These are phyloP conservation scores for Colletotrichum truncatum DNA, from an alignment of 2,329 filamentous ascomycete species.

Conservation along the genomic window DNA sequence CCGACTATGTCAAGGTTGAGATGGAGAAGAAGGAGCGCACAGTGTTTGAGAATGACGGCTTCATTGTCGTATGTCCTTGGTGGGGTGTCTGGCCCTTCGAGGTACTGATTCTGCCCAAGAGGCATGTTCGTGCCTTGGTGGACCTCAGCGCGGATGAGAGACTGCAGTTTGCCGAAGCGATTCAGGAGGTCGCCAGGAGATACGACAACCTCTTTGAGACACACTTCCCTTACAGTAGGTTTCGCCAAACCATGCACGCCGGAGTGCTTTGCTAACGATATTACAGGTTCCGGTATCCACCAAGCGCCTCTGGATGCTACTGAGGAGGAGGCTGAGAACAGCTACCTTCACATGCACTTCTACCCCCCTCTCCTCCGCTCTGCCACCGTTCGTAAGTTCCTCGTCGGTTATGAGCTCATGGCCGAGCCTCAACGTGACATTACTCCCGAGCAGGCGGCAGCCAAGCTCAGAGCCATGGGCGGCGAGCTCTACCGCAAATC, in stretches of 20 bases:
- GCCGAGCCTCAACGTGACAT: conserved; percentile 98
- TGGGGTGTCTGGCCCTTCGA: conserved; percentile 99
- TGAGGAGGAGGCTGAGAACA: conserved; percentile 84
- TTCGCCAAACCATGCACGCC: too few species aligned
- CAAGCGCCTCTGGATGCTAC: conserved; percentile 89
- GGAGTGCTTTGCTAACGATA: conserved; percentile 31
- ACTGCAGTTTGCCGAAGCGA: conserved; percentile 78
- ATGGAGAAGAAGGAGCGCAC: conserved; percentile 83
- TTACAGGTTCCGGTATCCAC: conserved; percentile 85
- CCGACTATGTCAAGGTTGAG: conserved; percentile 88
- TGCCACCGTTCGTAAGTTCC: conserved; percentile 93
- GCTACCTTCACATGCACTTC: conserved; percentile 97
- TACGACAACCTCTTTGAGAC: conserved; percentile 99
- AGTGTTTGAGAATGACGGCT: conserved; percentile 86
- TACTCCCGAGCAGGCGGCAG: conserved; percentile 93
- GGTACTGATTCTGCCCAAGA: conserved; percentile 86
- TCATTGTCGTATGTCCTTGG: conserved; percentile 93
- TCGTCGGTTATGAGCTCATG: conserved; percentile 96
- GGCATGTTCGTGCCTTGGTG: conserved; percentile 84
- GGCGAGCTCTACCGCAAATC: conserved; percentile 86
- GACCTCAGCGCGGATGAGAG: conserved; percentile 81
- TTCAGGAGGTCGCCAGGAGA: conserved; percentile 87
- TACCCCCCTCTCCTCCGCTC: conserved; percentile 93
- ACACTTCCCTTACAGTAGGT: conserved; percentile 87
- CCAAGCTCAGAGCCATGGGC: conserved; percentile 77